phyloP scores from a whole-genome alignment of 2,329 filamentous ascomycete species.

The Pestalotiopsis sp. region DNA sequence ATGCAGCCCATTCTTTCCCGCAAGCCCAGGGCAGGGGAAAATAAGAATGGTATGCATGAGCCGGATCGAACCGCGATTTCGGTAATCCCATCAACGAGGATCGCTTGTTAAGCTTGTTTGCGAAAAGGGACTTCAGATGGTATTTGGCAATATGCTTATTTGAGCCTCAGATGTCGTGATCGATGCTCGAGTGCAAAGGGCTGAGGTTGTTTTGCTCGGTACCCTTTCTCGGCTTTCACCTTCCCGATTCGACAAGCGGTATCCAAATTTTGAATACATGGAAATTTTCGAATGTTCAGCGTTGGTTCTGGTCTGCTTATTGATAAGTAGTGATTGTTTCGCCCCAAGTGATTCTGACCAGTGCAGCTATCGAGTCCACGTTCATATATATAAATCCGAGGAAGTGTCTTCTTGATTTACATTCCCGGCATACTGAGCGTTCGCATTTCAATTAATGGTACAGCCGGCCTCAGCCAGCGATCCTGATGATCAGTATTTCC shows the following conservation, averaged over 20 bases:
- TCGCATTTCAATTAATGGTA: too few species aligned
- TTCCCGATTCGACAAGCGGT: not conserved
- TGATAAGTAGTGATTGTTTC: too few species aligned
- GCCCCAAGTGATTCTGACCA: too few species aligned
- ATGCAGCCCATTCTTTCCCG: not conserved
- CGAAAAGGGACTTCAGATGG: not conserved
- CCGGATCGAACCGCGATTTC: constrained; percentile 2
- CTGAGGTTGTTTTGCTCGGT: not conserved
- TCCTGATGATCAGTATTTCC: too few species aligned
- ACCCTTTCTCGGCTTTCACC: not conserved
- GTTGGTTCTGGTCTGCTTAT: too few species aligned
- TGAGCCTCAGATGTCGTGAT: constrained; percentile 17
- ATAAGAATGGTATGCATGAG: constrained; percentile 8
- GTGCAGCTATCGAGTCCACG: too few species aligned
- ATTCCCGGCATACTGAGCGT: too few species aligned
- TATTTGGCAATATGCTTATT: constrained; percentile 4
- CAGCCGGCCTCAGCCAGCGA: too few species aligned
- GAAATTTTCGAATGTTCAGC: too few species aligned
- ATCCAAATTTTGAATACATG: not conserved
- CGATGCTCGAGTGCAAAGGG: not conserved
- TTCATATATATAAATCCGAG: too few species aligned
- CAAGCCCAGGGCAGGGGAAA: constrained; percentile 3
- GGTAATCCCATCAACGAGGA: constrained; percentile 4
- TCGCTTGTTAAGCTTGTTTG: not conserved
- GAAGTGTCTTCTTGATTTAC: too few species aligned